Conservation (phyloP, 2,329 filamentous ascomycete genomes). For the Alternaria novae-zelandiae region DNA sequence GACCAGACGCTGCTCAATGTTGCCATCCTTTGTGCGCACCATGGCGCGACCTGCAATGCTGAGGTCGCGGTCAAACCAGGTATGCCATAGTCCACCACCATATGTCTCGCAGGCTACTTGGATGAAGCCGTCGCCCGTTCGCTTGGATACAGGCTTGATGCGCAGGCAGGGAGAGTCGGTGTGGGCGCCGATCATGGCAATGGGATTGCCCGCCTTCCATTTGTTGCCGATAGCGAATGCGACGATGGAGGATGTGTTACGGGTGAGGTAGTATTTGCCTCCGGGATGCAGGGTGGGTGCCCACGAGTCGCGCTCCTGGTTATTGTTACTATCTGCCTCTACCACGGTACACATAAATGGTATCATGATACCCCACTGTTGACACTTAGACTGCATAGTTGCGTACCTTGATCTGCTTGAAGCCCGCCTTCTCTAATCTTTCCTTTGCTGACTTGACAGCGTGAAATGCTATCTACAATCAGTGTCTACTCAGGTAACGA, state of each 20-base stretch:
- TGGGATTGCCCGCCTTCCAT: constrained; percentile 90
- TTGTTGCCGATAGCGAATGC: constrained; percentile 89
- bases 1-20: constrained; percentile 82
- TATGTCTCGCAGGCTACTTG: constrained; percentile 98
- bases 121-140: constrained; percentile 82
- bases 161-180: constrained; percentile 93
- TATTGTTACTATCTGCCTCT: not conserved
- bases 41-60: constrained; percentile 88
- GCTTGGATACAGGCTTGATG: constrained; percentile 93
- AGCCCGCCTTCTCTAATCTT: constrained; percentile 81
- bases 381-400: not conserved
- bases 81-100: constrained; percentile 96
- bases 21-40: constrained; percentile 74
- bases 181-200: constrained; percentile 92
- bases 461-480: constrained; percentile 75
- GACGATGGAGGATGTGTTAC: constrained; percentile 89
- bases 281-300: constrained; percentile 78
- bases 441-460: constrained; percentile 80
- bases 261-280: constrained; percentile 95
- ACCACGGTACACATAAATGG: not conserved
- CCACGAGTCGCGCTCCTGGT: constrained; percentile 88
- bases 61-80: constrained; percentile 95
- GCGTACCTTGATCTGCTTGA: constrained; percentile 72
- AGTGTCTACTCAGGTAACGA: not conserved
- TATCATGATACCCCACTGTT: not conserved